Conservation (phyloP, 148 eudicot species). For the Rhododendron henanense region DNA sequence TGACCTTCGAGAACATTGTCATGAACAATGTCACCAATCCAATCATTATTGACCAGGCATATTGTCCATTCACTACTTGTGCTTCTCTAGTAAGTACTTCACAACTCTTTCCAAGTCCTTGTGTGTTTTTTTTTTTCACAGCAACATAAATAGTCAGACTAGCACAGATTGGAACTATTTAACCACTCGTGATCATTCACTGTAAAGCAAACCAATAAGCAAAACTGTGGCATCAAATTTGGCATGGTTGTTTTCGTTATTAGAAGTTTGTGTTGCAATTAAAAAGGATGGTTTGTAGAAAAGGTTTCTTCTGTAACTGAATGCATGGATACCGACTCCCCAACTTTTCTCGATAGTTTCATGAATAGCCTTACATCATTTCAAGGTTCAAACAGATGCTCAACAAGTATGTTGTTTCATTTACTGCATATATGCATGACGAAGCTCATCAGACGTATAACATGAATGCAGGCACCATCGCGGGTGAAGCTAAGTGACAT, state of each 20-base stretch:
- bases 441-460: neutral
- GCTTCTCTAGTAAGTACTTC: conserved; percentile 30
- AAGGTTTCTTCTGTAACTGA: neutral
- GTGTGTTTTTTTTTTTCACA: neutral
- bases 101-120: neutral
- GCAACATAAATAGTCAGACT: neutral
- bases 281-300: neutral
- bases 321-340: no score
- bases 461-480: conserved; percentile 40
- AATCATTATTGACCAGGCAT: conserved; percentile 47
- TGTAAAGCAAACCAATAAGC: neutral
- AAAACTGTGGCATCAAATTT: neutral
- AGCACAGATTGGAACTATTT: neutral
- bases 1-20: conserved; percentile 43
- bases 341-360: no score
- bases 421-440: neutral
- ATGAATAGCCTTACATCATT: neutral
- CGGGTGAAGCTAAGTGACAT: conserved; percentile 45
- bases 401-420: neutral
- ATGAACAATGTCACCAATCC: conserved; percentile 56
- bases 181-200: neutral
- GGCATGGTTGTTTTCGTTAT: neutral
- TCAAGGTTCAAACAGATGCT: neutral
- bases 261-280: no score
- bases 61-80: conserved; percentile 44